A percentile compares a stretch with the other conserved stretches of the same genome.
Conservation (phyloP, 2,329 filamentous ascomycete genomes). For the Hymenoscyphus scutula region DNA sequence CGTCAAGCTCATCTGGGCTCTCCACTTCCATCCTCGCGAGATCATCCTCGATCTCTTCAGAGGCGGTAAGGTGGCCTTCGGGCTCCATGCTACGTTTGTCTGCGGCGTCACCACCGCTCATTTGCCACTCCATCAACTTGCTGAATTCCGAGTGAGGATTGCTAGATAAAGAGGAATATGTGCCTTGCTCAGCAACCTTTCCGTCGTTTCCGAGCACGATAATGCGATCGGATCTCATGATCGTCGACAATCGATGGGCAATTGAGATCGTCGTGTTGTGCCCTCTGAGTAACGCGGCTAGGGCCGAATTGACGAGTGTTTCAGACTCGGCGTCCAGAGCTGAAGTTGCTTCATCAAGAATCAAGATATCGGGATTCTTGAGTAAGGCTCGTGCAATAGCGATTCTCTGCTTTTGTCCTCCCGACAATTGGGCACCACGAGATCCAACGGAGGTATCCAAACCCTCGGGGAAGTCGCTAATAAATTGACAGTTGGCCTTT, state of each 20-base stretch:
- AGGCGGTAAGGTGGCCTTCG: conserved; percentile 32
- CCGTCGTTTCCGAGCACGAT: conserved; percentile 88
- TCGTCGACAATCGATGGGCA: conserved; percentile 91
- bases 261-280: conserved; percentile 97
- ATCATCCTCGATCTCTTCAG: conserved; percentile 31
- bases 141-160: conserved; percentile 81
- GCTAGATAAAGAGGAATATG: conserved; percentile 72
- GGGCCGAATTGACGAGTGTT: conserved; percentile 89
- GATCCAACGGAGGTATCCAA: conserved; percentile 92
- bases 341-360: conserved; percentile 94
- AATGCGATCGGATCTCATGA: conserved; percentile 92
- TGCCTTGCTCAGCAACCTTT: conserved; percentile 85
- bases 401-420: conserved; percentile 96
- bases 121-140: conserved; percentile 98
- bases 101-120: conserved; percentile 74
- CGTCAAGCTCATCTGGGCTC: conserved; percentile 20
- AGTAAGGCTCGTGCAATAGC: conserved; percentile 93
- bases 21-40: conserved; percentile 24
- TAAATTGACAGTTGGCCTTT: conserved; percentile 94
- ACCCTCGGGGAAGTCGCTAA: conserved; percentile 93
- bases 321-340: conserved; percentile 96
- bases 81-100: conserved; percentile 37
- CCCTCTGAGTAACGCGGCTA: conserved; percentile 75
- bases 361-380: conserved; percentile 94
- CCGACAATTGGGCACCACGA: conserved; percentile 87